phyloP scores from a whole-genome alignment of 139 green algal genomes.

The Nannochloris sp. region DNA sequence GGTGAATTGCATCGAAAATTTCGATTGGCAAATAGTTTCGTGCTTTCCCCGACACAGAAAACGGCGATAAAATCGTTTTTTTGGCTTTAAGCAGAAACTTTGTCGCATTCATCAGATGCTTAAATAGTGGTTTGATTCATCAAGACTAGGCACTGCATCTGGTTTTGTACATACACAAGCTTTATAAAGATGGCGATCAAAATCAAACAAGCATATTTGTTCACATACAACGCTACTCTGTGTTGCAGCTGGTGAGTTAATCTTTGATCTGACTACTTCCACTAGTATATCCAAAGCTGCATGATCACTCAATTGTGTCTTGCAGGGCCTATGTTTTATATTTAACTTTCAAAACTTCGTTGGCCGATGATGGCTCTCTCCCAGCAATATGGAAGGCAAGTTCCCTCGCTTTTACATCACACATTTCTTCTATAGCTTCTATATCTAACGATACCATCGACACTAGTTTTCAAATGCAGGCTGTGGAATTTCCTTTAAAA shows the following conservation, averaged over 20 bases:
- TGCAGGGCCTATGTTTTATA: conserved; percentile 63
- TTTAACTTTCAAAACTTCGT: conserved; percentile 27
- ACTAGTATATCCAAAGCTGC: background rate
- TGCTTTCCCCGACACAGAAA: too few relatives aligned
- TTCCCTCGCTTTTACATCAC: too few relatives aligned
- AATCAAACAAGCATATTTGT: conserved; percentile 41
- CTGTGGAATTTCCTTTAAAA: conserved; percentile 65
- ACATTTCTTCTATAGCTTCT: too few relatives aligned
- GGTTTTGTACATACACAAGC: too few relatives aligned
- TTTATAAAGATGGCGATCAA: background rate
- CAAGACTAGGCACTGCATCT: too few relatives aligned
- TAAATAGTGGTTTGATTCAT: too few relatives aligned
- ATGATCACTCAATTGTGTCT: background rate
- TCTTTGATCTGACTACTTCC: background rate
- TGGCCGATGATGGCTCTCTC: conserved; percentile 16
- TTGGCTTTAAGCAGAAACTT: too few relatives aligned
- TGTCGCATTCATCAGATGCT: too few relatives aligned
- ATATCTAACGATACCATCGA: too few relatives aligned
- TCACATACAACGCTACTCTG: conserved; percentile 58
- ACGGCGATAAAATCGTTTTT: too few relatives aligned
- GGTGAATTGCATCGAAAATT: too few relatives aligned
- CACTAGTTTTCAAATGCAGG: conserved; percentile 26
- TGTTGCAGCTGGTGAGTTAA: conserved; percentile 41
- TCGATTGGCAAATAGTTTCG: too few relatives aligned
- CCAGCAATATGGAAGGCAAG: conserved; percentile 50